These are phyloP conservation scores for Trypanosoma caninum DNA, from an alignment of 208 protist species.

Conservation along the genomic window DNA sequence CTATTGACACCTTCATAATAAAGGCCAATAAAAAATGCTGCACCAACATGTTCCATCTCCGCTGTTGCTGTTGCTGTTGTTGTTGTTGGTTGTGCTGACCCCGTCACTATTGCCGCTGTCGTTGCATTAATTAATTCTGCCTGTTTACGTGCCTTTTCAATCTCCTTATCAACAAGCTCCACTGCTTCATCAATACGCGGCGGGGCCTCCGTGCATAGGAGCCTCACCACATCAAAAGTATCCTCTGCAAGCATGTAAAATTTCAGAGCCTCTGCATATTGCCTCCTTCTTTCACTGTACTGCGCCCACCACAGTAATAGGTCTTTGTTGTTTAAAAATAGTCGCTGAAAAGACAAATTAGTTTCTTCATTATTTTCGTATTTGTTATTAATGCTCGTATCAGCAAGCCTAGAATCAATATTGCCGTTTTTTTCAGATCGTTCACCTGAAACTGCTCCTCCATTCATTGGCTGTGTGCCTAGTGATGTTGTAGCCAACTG, in stretches of 20 bases:
- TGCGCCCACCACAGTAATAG: constrained; percentile 92
- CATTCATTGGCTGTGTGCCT: too few species aligned
- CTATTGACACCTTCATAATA: constrained; percentile 83
- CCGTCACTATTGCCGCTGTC: constrained; percentile 5
- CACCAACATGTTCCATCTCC: constrained; percentile 69
- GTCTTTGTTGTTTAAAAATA: constrained; percentile 75
- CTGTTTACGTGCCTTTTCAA: constrained; percentile 51
- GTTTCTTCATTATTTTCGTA: constrained; percentile 28
- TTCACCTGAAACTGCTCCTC: too few species aligned
- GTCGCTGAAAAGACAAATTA: constrained; percentile 39
- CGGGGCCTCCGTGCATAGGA: constrained; percentile 78
- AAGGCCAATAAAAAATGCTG: constrained; percentile 92
- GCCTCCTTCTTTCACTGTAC: constrained; percentile 86
- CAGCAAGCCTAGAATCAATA: too few species aligned
- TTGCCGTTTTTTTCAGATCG: too few species aligned
- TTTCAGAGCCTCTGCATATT: constrained; percentile 84
- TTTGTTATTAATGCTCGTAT: too few species aligned
- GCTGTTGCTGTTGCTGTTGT: constrained; percentile 7
- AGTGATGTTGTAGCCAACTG: too few species aligned
- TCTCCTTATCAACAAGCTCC: constrained; percentile 74
- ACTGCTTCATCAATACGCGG: constrained; percentile 83
- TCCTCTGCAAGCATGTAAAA: constrained; percentile 92
- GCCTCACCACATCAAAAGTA: constrained; percentile 86
- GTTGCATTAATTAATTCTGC: constrained; percentile 8
- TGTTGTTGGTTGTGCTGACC: background rate